Evolutionary conservation across 2,329 filamentous ascomycete genomes (phyloP), one percentile per base, ranked within the genome.

Genomic region (Talaromyces sp.): DNA sequence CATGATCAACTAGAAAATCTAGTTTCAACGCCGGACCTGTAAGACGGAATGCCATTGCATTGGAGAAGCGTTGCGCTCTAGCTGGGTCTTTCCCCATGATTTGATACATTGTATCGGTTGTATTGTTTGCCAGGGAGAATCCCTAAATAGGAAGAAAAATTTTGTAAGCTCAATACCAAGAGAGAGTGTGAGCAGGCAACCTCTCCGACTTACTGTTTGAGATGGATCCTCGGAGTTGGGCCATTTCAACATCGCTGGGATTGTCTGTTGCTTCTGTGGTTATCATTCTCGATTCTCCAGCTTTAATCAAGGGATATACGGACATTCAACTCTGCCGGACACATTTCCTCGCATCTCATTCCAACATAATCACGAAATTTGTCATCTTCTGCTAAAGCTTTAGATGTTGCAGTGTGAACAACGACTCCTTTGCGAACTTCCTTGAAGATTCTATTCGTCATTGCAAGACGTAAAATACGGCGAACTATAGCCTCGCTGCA

Each of bases 361-460:
- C 65, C 65, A 11, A 67, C 49, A n/a, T 45, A 67, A n/a, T 67
- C 56, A 11, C 45, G 57, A 11, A 67, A 39, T 4, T 22, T 58
- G 15, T 54, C 25, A 10, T 61, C 41, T 19, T 61, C 45, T 3
- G 49, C 66, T 10, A 67, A 59, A 3, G 61, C n/a, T 52, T 61
- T 50, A 2, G 65, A 67, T 6, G 62, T 54, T 9, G 27, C 41
- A 3, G 65, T 67, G 41, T 67, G 65, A 31, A n/a, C 65, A 39
- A 67, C 43, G 3, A 49, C 27, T n/a, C 62, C 62, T 39, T 64
- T 39, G 22, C 58, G 37, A 6, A 43, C 25, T 39, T 66, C 61
- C 15, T 35, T 45, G 35, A 67, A 67, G 2, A 67, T 58, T 17
- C 50, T 49, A 15, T 61, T 58, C 3, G 65, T 59, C n/a, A 67